These are phyloP conservation scores for Noccaea caerulescens DNA, from an alignment of 345 rosid genomes.

Conservation along the genomic window DNA sequence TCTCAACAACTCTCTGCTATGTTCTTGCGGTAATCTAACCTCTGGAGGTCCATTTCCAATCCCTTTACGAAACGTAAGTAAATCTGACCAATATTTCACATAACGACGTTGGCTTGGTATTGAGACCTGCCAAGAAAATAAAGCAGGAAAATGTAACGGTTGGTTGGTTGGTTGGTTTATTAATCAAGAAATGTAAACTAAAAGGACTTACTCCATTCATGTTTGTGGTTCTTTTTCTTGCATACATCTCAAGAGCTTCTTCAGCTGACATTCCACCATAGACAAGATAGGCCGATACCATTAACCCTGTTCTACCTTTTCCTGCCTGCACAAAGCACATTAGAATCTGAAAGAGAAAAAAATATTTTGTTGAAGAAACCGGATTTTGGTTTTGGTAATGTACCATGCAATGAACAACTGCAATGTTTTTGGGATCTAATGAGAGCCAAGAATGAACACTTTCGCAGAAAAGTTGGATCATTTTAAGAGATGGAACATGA, in stretches of 20 bases:
- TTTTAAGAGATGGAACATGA: slow-evolving; percentile 80
- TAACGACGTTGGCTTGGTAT: slow-evolving; percentile 96
- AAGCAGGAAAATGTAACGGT: background rate
- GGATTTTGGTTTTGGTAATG: background rate
- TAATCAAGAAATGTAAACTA: background rate
- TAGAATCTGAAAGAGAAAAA: slow-evolving; percentile 20
- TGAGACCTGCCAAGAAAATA: slow-evolving; percentile 60
- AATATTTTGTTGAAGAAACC: background rate
- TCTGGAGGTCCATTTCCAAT: slow-evolving; percentile 51
- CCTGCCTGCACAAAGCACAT: slow-evolving; percentile 70
- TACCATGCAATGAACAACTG: slow-evolving; percentile 96
- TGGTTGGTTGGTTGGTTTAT: no score
- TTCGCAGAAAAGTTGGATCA: slow-evolving; percentile 79
- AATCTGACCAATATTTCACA: slow-evolving; percentile 72
- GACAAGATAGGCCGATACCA: slow-evolving; percentile 88
- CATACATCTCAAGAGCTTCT: slow-evolving; percentile 86
- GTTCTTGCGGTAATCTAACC: slow-evolving; percentile 61
- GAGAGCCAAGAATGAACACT: slow-evolving; percentile 86
- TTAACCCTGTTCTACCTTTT: slow-evolving; percentile 91
- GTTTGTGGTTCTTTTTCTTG: slow-evolving; percentile 86
- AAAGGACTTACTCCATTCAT: slow-evolving; percentile 78
- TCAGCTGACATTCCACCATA: slow-evolving; percentile 81
- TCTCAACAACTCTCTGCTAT: slow-evolving; percentile 70
- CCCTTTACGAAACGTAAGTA: slow-evolving; percentile 54
- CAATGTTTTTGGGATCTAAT: slow-evolving; percentile 69